Evolutionary conservation across 116 monocot genomes (phyloP).

Genomic region (Papilionanthe hybrid): DNA sequence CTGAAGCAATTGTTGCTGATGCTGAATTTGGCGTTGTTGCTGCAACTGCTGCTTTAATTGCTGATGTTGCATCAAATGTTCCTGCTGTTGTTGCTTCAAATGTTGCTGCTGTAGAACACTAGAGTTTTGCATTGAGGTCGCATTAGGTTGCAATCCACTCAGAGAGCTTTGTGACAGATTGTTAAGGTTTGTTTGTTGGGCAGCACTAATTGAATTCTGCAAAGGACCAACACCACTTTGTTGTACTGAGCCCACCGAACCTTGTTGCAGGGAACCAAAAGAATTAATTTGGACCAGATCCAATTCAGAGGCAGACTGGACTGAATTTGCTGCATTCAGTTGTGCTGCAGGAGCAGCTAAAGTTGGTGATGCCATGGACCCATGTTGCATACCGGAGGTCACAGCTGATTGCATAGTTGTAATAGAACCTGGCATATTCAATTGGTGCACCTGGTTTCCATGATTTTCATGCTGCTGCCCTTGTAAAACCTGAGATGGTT

Average conservation of each 20-base stretch:
- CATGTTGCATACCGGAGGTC: slow-evolving; percentile 36
- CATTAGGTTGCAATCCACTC: slow-evolving; percentile 20
- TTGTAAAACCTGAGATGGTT: slow-evolving; percentile 47
- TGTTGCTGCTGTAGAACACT: slow-evolving; percentile 24
- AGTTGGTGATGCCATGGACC: slow-evolving; percentile 32
- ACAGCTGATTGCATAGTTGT: slow-evolving; percentile 28
- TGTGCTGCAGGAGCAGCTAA: slow-evolving; percentile 21
- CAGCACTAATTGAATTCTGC: slow-evolving; percentile 29
- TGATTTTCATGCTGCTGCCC: slow-evolving; percentile 57
- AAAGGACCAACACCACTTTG: slow-evolving; percentile 34
- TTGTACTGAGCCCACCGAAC: slow-evolving; percentile 31
- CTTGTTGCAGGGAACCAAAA: slow-evolving; percentile 41
- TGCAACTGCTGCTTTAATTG: slow-evolving; percentile 35
- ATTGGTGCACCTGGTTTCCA: slow-evolving; percentile 50
- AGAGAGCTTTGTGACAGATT: slow-evolving; percentile 23
- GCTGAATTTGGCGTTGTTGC: slow-evolving; percentile 27
- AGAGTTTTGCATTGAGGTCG: slow-evolving; percentile 14
- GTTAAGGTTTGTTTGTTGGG: slow-evolving; percentile 32
- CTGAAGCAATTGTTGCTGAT: slow-evolving; percentile 35
- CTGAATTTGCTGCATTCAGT: slow-evolving; percentile 34
- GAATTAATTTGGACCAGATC: slow-evolving; percentile 33
- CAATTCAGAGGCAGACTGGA: slow-evolving; percentile 31
- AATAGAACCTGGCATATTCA: slow-evolving; percentile 43
- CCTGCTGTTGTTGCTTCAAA: slow-evolving; percentile 22
- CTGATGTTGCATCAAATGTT: slow-evolving; percentile 30